phyloP scores from a whole-genome alignment of 106 monocot genomes.

The Dendrobium chrysotoxum region DNA sequence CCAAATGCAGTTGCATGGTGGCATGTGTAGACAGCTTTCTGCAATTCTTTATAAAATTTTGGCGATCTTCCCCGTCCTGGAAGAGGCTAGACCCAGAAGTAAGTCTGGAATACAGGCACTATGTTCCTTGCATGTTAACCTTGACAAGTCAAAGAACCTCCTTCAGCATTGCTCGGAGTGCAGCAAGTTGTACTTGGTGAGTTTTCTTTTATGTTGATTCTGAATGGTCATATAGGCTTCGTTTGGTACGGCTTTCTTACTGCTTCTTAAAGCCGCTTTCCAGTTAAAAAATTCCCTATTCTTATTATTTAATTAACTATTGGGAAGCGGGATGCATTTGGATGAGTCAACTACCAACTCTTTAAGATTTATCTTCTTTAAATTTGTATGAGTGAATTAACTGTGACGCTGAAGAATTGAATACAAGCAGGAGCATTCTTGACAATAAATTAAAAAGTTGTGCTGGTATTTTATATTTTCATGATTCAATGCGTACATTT shows the following conservation, averaged over 20 bases:
- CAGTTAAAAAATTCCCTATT: too few species aligned
- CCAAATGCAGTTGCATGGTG: conserved; percentile 66
- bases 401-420: not conserved
- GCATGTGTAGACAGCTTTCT: conserved; percentile 56
- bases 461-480: not conserved
- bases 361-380: not conserved
- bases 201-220: not conserved
- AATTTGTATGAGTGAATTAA: not conserved
- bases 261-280: too few species aligned
- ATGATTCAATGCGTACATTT: not conserved
- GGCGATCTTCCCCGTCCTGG: conserved; percentile 55
- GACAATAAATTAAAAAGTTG: not conserved
- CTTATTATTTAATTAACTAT: not conserved
- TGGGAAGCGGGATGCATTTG: not conserved
- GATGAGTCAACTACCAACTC: not conserved
- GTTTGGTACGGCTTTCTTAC: too few species aligned
- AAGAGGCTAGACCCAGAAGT: conserved; percentile 74
- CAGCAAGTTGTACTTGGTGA: conserved; percentile 92
- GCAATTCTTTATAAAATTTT: conserved; percentile 52
- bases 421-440: not conserved
- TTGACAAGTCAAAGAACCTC: conserved; percentile 70
- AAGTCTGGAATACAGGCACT: conserved; percentile 74
- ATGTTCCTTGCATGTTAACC: conserved; percentile 57
- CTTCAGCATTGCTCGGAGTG: conserved; percentile 85
- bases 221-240: not conserved